phyloP scores from a whole-genome alignment of 1,284 basidiomycete species.

The Pyrrhoderma noxium region DNA sequence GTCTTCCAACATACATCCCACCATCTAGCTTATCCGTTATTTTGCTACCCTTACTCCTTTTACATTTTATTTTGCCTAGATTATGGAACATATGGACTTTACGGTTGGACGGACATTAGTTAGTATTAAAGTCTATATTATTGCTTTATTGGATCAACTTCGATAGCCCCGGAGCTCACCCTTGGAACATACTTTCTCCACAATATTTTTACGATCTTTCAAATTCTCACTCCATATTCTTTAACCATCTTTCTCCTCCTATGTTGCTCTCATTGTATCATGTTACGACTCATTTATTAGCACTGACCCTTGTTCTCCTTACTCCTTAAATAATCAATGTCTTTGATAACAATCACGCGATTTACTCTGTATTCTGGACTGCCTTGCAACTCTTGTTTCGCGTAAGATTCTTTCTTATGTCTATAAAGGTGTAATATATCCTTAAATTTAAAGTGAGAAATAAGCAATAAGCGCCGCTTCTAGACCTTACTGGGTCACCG shows the following conservation, averaged over 20 bases:
- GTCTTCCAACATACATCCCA: slow-evolving; percentile 3
- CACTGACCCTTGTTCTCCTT: no score
- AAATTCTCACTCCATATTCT: background rate
- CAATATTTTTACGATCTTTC: background rate
- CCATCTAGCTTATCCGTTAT: background rate
- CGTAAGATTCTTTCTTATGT: no score
- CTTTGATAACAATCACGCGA: no score
- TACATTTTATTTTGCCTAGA: slow-evolving; percentile 5
- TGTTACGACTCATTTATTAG: background rate
- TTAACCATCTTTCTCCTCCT: background rate
- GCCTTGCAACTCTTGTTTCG: no score
- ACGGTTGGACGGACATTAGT: background rate
- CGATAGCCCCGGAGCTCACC: background rate
- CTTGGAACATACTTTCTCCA: background rate
- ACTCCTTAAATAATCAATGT: no score
- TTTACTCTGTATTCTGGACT: no score
- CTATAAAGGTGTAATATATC: no score
- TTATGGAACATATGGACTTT: slow-evolving; percentile 4
- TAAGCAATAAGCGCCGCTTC: no score
- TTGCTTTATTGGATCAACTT: background rate
- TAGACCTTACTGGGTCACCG: no score
- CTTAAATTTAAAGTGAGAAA: no score
- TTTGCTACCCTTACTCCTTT: slow-evolving; percentile 9
- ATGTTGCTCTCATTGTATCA: background rate
- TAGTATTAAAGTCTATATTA: background rate